Percentiles rank a stretch among this genome's conserved stretches.
Evolutionary conservation across 495 filamentous ascomycete genomes (phyloP).

Genomic region (Corynascus novoguineensis): DNA sequence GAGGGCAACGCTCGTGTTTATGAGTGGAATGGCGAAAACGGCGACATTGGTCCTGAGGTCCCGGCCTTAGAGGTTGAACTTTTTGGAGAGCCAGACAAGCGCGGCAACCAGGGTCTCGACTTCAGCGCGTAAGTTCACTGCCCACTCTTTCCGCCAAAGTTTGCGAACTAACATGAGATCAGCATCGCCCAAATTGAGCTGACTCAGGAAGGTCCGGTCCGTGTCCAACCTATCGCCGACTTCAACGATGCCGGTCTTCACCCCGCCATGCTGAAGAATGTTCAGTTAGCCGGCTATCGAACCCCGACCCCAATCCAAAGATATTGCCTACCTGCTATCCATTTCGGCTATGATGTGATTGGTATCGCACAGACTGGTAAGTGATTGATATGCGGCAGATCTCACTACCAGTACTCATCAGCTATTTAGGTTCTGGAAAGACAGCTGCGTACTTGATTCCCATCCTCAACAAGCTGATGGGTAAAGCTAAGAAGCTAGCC

Average conservation of each 20-base stretch:
- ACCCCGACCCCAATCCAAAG: constrained; percentile 80
- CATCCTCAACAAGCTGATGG: constrained; percentile 84
- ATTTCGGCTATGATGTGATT: constrained; percentile 69
- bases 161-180: constrained; percentile 16
- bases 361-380: constrained; percentile 88
- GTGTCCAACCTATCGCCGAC: constrained; percentile 50
- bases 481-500: constrained; percentile 79
- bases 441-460: constrained; percentile 90
- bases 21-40: constrained; percentile 78
- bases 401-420: not conserved
- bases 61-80: constrained; percentile 64
- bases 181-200: constrained; percentile 56
- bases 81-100: constrained; percentile 50
- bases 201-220: constrained; percentile 50
- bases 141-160: not conserved
- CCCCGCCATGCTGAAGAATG: constrained; percentile 73
- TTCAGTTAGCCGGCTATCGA: constrained; percentile 57
- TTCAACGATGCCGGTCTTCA: constrained; percentile 81
- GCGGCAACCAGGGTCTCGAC: constrained; percentile 38
- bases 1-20: constrained; percentile 57
- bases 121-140: constrained; percentile 41
- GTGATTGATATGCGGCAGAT: constrained; percentile 20
- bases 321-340: constrained; percentile 73
- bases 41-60: constrained; percentile 71
- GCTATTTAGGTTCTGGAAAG: constrained; percentile 76